These are phyloP conservation scores for Solanum etuberosum DNA, from an alignment of 257 asterid species.

Conservation along the genomic window DNA sequence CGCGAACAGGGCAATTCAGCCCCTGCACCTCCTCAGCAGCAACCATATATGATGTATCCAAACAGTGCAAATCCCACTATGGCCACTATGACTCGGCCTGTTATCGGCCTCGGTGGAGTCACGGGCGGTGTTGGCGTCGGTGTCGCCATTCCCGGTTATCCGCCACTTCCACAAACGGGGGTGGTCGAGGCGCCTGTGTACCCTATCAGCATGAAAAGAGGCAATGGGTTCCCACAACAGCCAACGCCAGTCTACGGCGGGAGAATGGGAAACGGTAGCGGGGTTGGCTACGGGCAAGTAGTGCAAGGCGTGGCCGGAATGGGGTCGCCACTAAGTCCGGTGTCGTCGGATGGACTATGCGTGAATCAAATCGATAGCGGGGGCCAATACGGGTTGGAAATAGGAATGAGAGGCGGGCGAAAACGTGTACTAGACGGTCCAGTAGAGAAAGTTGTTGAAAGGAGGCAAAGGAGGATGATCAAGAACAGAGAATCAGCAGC, in stretches of 20 bases:
- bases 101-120: conserved; percentile 7
- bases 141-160: conserved; percentile 9
- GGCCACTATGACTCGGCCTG: conserved; percentile 22
- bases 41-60: conserved; percentile 27
- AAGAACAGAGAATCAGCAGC: conserved; percentile 85
- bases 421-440: conserved; percentile 58
- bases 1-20: conserved; percentile 23
- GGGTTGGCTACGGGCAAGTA: conserved; percentile 35
- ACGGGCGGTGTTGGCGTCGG: not conserved
- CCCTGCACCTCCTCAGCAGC: conserved; percentile 9
- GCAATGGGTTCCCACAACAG: conserved; percentile 26
- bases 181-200: conserved; percentile 17
- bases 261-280: conserved; percentile 37
- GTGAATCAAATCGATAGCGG: conserved; percentile 24
- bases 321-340: conserved; percentile 63
- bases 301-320: conserved; percentile 25
- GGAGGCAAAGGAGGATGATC: conserved; percentile 78
- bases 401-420: conserved; percentile 32
- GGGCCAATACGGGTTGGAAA: conserved; percentile 34
- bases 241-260: conserved; percentile 26
- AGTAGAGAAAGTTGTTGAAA: conserved; percentile 67
- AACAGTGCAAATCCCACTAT: conserved; percentile 9
- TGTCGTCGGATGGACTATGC: conserved; percentile 46
- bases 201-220: conserved; percentile 29
- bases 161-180: conserved; percentile 22